Conservation (phyloP, 129 eudicot species). For the Gnaphalium uliginosum region DNA sequence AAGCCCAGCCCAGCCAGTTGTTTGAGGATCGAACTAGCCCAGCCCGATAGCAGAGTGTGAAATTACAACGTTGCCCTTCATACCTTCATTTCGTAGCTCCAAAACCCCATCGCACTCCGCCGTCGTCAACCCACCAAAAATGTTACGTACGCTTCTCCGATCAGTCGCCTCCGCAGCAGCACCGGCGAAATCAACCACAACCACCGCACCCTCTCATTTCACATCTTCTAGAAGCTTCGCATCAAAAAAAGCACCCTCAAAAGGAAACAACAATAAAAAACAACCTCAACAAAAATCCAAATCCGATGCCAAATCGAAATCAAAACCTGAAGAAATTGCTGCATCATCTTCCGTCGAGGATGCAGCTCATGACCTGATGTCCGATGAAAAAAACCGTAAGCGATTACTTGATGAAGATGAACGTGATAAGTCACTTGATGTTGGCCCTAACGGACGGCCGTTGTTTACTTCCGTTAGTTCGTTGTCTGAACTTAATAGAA, state of each 20-base stretch:
- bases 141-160: slow-evolving; percentile 58
- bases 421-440: slow-evolving; percentile 61
- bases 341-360: slow-evolving; percentile 35
- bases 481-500: slow-evolving; percentile 48
- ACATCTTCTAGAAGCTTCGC: slow-evolving; percentile 45
- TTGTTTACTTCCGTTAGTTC: slow-evolving; percentile 57
- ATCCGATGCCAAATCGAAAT: slow-evolving; percentile 36
- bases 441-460: slow-evolving; percentile 71
- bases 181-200: slow-evolving; percentile 17
- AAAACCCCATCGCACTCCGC: slow-evolving; percentile 17
- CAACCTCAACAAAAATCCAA: slow-evolving; percentile 32
- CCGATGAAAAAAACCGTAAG: slow-evolving; percentile 43
- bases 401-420: slow-evolving; percentile 65
- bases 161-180: slow-evolving; percentile 31
- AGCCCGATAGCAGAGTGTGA: neutral
- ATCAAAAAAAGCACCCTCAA: slow-evolving; percentile 32
- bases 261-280: slow-evolving; percentile 25
- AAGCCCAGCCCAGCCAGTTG: too few species aligned
- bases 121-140: slow-evolving; percentile 21
- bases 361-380: slow-evolving; percentile 25
- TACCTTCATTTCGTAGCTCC: neutral
- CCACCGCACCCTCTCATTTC: slow-evolving; percentile 21
- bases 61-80: slow-evolving; percentile 31
- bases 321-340: slow-evolving; percentile 27
- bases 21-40: too few species aligned